Conservation (phyloP, 2,329 filamentous ascomycete species). For the Colletotrichum magnum region DNA sequence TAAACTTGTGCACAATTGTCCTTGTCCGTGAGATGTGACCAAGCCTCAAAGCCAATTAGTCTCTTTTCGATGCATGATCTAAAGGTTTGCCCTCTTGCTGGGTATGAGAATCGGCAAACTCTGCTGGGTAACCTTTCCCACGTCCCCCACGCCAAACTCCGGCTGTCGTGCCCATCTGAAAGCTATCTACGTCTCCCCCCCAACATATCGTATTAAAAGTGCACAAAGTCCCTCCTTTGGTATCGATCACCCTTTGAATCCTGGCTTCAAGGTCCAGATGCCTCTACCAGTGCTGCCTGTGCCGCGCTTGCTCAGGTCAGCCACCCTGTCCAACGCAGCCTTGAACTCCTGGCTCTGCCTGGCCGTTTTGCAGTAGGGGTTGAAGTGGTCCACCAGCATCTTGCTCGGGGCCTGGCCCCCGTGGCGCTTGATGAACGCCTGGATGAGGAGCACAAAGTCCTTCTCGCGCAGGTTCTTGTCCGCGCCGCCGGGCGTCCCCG, state of each 20-base stretch:
- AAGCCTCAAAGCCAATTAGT: background rate
- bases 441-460: conserved; percentile 81
- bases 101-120: too few species aligned
- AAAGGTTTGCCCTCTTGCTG: too few species aligned
- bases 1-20: conserved; percentile 11
- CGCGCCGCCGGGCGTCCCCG: conserved; percentile 56
- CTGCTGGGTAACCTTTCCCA: too few species aligned
- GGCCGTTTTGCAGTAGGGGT: conserved; percentile 79
- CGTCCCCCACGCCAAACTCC: too few species aligned
- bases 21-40: conserved; percentile 4
- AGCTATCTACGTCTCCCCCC: background rate
- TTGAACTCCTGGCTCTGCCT: conserved; percentile 85
- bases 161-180: background rate
- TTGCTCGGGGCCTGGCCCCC: conserved; percentile 86
- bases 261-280: conserved; percentile 65
- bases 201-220: background rate
- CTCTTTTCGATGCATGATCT: too few species aligned
- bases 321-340: conserved; percentile 82
- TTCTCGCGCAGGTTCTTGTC: conserved; percentile 63
- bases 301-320: conserved; percentile 72
- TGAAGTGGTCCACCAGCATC: conserved; percentile 91
- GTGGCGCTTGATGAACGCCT: conserved; percentile 82
- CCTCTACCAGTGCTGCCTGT: conserved; percentile 65
- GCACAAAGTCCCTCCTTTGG: background rate
- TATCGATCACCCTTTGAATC: background rate